A percentile compares a stretch with the other conserved stretches of the same genome.
phyloP scores from a whole-genome alignment of 2,329 filamentous ascomycete species.

The Fusarium setosum region DNA sequence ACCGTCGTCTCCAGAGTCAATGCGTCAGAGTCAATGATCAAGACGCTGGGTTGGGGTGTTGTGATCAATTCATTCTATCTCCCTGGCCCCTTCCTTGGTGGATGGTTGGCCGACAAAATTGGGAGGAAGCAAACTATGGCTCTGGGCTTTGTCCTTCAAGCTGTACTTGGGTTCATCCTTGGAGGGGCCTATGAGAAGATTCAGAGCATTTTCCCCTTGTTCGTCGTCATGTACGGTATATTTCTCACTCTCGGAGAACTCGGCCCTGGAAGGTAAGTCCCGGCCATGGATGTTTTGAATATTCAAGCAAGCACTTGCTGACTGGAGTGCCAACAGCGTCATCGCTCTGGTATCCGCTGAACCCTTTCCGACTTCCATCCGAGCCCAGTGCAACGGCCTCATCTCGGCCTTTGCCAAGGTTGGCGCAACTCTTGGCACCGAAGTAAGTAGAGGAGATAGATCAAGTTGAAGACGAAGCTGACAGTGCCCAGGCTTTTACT shows the following conservation, averaged over 20 bases:
- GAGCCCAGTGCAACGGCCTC: constrained; percentile 60
- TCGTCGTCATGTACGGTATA: constrained; percentile 61
- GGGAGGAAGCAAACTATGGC: constrained; percentile 61
- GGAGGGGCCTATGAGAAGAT: constrained; percentile 58
- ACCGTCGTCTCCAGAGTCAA: constrained; percentile 60
- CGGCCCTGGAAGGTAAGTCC: constrained; percentile 55
- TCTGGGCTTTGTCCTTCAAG: constrained; percentile 58
- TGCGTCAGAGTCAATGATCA: constrained; percentile 50
- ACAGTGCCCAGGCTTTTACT: constrained; percentile 50
- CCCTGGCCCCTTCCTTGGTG: constrained; percentile 58
- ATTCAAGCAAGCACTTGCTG: background rate
- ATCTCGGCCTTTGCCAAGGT: constrained; percentile 59
- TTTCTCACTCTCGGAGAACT: constrained; percentile 60
- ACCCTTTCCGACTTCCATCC: constrained; percentile 59
- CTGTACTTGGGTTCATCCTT: constrained; percentile 59
- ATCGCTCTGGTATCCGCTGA: constrained; percentile 54
- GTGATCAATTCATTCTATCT: constrained; percentile 62
- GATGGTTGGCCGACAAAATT: constrained; percentile 58
- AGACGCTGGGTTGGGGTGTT: constrained; percentile 55
- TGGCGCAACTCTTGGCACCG: constrained; percentile 59
- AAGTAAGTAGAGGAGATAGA: constrained; percentile 36
- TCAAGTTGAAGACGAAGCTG: background rate
- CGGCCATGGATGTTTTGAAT: background rate
- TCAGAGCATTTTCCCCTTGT: constrained; percentile 58
- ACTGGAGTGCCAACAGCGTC: constrained; percentile 35